Base-by-base conservation (phyloP, 2,329 filamentous ascomycete species). In the Triangularia verruculosa region DNA sequence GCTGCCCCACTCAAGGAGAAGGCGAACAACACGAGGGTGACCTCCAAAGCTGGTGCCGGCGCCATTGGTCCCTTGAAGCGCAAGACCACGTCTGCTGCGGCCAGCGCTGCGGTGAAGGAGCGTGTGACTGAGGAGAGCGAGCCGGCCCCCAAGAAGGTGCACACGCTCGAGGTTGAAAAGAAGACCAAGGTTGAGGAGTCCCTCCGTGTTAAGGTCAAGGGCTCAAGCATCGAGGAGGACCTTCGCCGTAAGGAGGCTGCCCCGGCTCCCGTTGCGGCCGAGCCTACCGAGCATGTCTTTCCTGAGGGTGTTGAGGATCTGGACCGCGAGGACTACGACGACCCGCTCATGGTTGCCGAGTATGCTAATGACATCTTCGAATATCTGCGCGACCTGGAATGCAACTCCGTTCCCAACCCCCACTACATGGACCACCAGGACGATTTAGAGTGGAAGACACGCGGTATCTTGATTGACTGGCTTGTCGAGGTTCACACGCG, bases 311-410 rank as follows among this genome's bases (percentile, higher is more conserved):
- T 86, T 61, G 82, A 86, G 71, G 83, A 95, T 71, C 83, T 97
- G 28, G 95, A 98, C 74, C 83, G 82, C 57, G 95, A 98, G 76
- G 95, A 99, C 72, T 76, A 90, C 58, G 92, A 96, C 70, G 95
- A 99, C 74, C 96, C 96, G 25, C 83, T 97, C 71, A 98, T 99
- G 95, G 95, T 96, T 68, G 92, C 95, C 59, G 95, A 98, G 77
- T 99, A 99, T 73, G 93, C 96, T 57, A 89, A 89, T 65, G 95
- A 99, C 74, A 98, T 99, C 74, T 98, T 98, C 74, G 93, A 97
- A 70, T 98, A 99, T 78, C 85, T 98, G 68, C 89, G 88, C 72
- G 89, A 96, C 71, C 86, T 98, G 24, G 95, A 99, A 79, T 82
- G 79, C 83, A 75, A 92, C 82, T 77, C 87, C 0, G 77, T 93